phyloP scores from a whole-genome alignment of 176 grass and related monocot species.

The Otatea glauca region DNA sequence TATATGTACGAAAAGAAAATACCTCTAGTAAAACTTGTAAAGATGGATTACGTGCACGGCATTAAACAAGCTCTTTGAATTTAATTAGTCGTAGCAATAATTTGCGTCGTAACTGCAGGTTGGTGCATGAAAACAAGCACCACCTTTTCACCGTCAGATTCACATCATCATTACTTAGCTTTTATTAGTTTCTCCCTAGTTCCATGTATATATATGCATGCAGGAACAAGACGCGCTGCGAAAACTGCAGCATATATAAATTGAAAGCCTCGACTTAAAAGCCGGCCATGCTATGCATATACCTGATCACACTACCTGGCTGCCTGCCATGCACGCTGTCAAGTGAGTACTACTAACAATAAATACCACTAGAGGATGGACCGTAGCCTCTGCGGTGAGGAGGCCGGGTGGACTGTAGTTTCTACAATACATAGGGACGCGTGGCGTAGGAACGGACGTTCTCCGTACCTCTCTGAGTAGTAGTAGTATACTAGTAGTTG shows the following conservation, averaged over 20 bases:
- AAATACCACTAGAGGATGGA: neutral
- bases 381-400: no score
- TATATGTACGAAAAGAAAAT: no score
- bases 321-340: neutral
- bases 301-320: neutral
- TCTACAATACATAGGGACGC: no score
- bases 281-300: neutral
- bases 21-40: no score
- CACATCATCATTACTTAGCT: no score
- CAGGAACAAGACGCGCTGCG: neutral
- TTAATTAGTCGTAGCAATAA: neutral
- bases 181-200: neutral
- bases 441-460: no score
- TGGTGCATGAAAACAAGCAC: slow-evolving; percentile 20
- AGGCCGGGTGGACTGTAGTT: no score
- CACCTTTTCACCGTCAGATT: neutral
- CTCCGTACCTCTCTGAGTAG: no score
- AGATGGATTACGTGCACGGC: neutral
- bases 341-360: neutral
- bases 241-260: neutral
- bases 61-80: neutral
- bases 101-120: neutral
- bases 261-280: neutral
- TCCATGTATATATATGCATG: neutral
- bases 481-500: no score